These are phyloP conservation scores for Microbotryomycetes sp. DNA, from an alignment of 1,284 basidiomycete genomes.

Conservation along the genomic window DNA sequence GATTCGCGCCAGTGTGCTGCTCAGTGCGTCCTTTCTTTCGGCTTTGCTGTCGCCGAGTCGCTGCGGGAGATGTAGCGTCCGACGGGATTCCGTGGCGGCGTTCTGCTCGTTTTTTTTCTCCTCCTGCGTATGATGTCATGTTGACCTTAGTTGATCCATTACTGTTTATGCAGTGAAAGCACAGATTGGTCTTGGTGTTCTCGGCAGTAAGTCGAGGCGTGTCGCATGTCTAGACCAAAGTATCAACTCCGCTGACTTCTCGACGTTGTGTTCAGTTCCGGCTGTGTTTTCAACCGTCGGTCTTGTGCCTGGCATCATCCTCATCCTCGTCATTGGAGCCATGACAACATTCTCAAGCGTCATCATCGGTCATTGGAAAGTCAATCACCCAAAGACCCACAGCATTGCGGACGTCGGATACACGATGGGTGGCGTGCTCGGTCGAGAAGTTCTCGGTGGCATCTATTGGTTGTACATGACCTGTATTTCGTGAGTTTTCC, in stretches of 20 bases:
- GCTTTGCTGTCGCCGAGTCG: no score
- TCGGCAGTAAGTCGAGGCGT: background rate
- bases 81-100: no score
- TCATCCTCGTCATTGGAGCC: constrained; percentile 17
- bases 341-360: constrained; percentile 6
- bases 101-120: no score
- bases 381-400: constrained; percentile 15
- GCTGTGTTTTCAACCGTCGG: constrained; percentile 10
- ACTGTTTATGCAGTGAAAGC: background rate
- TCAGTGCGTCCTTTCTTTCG: background rate
- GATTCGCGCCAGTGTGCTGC: background rate
- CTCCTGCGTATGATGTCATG: no score
- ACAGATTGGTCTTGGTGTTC: background rate
- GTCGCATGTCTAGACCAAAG: background rate
- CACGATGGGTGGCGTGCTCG: constrained; percentile 13
- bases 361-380: constrained; percentile 12
- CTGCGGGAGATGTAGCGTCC: no score
- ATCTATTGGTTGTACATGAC: constrained; percentile 17
- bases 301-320: constrained; percentile 14
- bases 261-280: background rate
- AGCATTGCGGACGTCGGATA: constrained; percentile 16
- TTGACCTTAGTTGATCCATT: no score
- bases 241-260: background rate
- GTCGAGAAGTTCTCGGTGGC: constrained; percentile 16
- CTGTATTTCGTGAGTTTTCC: no score